Evolutionary conservation across 2,329 filamentous ascomycete genomes (phyloP).

Genomic region (Nemania abortiva): DNA sequence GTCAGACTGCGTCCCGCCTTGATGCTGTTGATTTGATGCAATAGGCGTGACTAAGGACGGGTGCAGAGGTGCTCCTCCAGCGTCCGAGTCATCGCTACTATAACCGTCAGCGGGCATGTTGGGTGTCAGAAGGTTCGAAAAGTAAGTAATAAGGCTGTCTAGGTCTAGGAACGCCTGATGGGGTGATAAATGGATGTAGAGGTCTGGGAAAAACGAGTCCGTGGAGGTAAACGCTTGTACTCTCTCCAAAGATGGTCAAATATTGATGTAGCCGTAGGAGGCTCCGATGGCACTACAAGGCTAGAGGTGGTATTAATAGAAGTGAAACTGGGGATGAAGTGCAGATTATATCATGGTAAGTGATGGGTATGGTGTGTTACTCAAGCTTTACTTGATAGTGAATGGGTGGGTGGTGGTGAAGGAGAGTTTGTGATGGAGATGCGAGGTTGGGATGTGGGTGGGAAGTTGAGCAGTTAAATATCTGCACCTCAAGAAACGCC

Average conservation of each 20-base stretch:
- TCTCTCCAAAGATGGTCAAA: background rate
- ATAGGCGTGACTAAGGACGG: constrained; percentile 29
- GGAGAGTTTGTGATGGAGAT: constrained; percentile 1
- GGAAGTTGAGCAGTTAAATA: background rate
- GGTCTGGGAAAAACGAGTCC: background rate
- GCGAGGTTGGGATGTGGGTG: background rate
- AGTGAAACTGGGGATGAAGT: background rate
- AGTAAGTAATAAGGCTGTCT: background rate
- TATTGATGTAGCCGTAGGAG: background rate
- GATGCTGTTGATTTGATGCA: background rate
- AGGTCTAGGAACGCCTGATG: background rate
- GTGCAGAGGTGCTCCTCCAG: constrained; percentile 40
- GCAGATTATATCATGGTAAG: constrained; percentile 2
- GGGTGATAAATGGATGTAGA: background rate
- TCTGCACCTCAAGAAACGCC: background rate
- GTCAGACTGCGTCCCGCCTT: constrained; percentile 16
- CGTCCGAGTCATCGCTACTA: constrained; percentile 37
- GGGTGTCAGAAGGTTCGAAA: background rate
- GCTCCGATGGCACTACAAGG: background rate
- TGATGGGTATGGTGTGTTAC: background rate
- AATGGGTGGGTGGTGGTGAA: background rate
- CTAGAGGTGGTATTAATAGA: background rate
- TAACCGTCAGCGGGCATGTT: constrained; percentile 36
- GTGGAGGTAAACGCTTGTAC: background rate
- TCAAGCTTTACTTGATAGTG: background rate